Conservation (phyloP, 257 asterid species). For the Gentiana macrophylla region DNA sequence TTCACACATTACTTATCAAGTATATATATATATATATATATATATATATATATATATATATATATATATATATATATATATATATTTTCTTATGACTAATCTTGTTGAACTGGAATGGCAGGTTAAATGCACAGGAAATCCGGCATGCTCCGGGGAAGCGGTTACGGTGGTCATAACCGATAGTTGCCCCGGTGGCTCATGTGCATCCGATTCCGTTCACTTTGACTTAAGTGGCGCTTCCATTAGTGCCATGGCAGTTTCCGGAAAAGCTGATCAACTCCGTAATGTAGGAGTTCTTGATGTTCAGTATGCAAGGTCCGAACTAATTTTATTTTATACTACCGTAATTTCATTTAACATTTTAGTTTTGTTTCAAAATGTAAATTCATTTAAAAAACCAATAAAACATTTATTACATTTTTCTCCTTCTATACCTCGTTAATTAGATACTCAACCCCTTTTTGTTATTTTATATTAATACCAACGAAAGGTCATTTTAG, state of each 20-base stretch:
- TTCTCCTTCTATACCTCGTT: too few species aligned
- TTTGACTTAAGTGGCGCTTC: slow-evolving; percentile 88
- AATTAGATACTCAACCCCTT: too few species aligned
- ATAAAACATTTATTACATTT: too few species aligned
- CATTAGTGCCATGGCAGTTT: slow-evolving; percentile 63
- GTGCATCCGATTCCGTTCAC: slow-evolving; percentile 40
- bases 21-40: too few species aligned
- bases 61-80: too few species aligned
- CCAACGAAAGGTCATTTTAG: too few species aligned
- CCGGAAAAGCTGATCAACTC: slow-evolving; percentile 43
- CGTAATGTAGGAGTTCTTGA: slow-evolving; percentile 52
- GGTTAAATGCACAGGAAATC: slow-evolving; percentile 53
- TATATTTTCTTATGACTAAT: neutral
- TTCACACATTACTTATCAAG: too few species aligned
- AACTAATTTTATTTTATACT: neutral
- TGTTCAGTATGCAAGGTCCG: slow-evolving; percentile 49
- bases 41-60: too few species aligned
- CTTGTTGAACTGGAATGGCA: slow-evolving; percentile 4
- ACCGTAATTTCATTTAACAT: neutral
- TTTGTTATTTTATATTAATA: neutral
- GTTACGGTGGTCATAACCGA: slow-evolving; percentile 76
- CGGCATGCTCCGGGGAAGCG: slow-evolving; percentile 67
- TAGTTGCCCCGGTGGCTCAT: slow-evolving; percentile 46
- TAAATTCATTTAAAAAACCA: too few species aligned
- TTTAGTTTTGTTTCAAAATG: too few species aligned